phyloP scores from a whole-genome alignment of 768 basidiomycete species.

The Psilocybe azurescens region DNA sequence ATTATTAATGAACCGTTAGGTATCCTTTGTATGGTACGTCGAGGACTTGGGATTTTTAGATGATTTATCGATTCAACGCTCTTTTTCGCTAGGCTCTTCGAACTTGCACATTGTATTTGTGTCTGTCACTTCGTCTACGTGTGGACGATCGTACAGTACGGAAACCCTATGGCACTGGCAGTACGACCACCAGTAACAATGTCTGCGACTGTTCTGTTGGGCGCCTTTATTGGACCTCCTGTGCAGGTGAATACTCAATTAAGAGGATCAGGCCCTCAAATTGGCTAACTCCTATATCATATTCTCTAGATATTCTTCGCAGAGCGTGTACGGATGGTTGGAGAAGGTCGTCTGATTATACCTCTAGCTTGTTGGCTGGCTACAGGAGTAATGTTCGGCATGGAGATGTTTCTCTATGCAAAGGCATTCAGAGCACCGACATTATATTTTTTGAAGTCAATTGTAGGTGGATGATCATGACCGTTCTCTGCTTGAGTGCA shows the following conservation, averaged over 20 bases:
- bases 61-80: neutral
- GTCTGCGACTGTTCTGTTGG: neutral
- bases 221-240: conserved; percentile 1
- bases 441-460: neutral
- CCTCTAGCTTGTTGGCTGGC: conserved; percentile 2
- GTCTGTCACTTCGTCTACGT: conserved; percentile 12
- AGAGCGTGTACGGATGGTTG: conserved; percentile 11
- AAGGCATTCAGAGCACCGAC: neutral
- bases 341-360: conserved; percentile 2
- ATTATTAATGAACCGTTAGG: neutral
- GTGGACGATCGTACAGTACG: conserved; percentile 5
- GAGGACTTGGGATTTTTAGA: neutral
- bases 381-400: neutral
- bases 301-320: conserved; percentile 11
- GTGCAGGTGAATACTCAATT: neutral
- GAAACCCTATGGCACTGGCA: neutral
- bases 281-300: neutral
- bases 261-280: neutral
- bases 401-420: conserved; percentile 4
- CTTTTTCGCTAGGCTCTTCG: neutral
- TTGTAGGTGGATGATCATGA: conserved; percentile 4
- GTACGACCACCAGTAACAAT: neutral
- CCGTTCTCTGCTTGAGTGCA: neutral
- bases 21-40: conserved; percentile 3
- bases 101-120: conserved; percentile 4